Base-by-base conservation (phyloP, 495 filamentous ascomycete species). In the Venustampulla echinocandica region DNA sequence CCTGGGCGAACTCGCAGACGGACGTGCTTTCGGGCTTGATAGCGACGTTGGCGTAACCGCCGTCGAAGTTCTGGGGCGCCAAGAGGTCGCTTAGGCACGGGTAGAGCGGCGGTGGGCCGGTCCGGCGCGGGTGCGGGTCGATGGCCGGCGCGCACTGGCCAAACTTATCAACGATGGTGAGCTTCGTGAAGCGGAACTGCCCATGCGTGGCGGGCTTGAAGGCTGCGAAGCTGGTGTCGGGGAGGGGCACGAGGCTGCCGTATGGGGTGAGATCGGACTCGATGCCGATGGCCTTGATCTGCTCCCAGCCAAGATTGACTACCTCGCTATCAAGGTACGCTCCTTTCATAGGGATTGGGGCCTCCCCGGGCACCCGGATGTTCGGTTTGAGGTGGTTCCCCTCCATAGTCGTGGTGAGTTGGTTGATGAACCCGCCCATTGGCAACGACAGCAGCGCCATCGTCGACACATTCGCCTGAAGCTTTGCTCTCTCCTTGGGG, bases 131-230 rank as follows among this genome's bases (percentile, higher is more conserved):
- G 25, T 28, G 62, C 46, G 17, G 55, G 43, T 42, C 40, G 11
- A 23, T 36, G 33, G 33, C 41, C 51, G 27, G 17, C 9, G 70
- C 49, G 1, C 57, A 65, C 45, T 75, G 71, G 0, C 74, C 73
- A 33, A 76, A 76, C 46, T 74, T 74, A 52, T 76, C 73, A 21
- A 77, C 47, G 18, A 76, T 64, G 46, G 75, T 75, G n/a, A 79
- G 49, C 18, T 64, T 64, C 1, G 56, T 57, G 49, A 77, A 69
- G 1, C 44, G 24, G 42, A 71, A 53, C 42, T 74, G 71, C 5
- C 71, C 71, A 47, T 75, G 71, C 0, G 67, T 70, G 17, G 56
- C 67, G 1, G 64, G 64, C 53, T 73, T 72, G 44, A 75, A 71
- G 0, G 61, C 52, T 15, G 28, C 6, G 4, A 2, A 4, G 5